Evolutionary conservation across 768 basidiomycete genomes (phyloP).

Genomic region (Mycena alexandri): DNA sequence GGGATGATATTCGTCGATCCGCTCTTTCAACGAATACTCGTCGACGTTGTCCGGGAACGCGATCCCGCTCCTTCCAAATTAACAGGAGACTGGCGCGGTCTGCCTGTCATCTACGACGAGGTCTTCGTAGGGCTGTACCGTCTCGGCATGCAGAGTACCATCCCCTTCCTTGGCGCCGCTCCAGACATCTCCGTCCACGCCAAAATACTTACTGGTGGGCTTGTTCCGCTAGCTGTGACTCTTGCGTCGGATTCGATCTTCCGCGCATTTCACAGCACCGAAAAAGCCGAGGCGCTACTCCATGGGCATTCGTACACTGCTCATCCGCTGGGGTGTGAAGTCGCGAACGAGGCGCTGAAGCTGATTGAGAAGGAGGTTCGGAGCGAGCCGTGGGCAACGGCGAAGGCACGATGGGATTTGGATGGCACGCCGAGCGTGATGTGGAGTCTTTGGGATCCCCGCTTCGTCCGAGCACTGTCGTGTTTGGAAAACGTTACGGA

Average conservation of each 20-base stretch:
- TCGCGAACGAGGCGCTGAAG: slow-evolving; percentile 84
- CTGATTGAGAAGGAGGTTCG: slow-evolving; percentile 66
- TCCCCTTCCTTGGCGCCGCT: slow-evolving; percentile 72
- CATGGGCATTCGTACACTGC: slow-evolving; percentile 98
- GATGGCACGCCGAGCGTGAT: slow-evolving; percentile 41
- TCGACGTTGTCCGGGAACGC: slow-evolving; percentile 80
- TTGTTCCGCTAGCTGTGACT: slow-evolving; percentile 89
- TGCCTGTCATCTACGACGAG: slow-evolving; percentile 96
- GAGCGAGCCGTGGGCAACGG: slow-evolving; percentile 69
- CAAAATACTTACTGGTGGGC: slow-evolving; percentile 93
- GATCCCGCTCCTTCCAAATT: slow-evolving; percentile 48
- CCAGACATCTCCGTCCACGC: slow-evolving; percentile 95
- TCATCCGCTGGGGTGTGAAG: slow-evolving; percentile 92
- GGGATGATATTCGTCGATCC: slow-evolving; percentile 99
- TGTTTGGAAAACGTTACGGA: slow-evolving; percentile 69
- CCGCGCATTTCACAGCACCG: slow-evolving; percentile 77
- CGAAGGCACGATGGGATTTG: slow-evolving; percentile 48
- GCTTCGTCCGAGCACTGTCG: slow-evolving; percentile 77
- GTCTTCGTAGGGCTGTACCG: slow-evolving; percentile 96
- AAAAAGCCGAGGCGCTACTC: slow-evolving; percentile 87
- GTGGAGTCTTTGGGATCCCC: slow-evolving; percentile 92
- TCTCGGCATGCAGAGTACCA: slow-evolving; percentile 76
- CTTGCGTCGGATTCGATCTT: slow-evolving; percentile 87
- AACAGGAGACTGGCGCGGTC: slow-evolving; percentile 63
- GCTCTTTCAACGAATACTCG: slow-evolving; percentile 89